Base-by-base conservation (phyloP, 371 early-diverging fungal genomes). In the Mucor velutinosus region DNA sequence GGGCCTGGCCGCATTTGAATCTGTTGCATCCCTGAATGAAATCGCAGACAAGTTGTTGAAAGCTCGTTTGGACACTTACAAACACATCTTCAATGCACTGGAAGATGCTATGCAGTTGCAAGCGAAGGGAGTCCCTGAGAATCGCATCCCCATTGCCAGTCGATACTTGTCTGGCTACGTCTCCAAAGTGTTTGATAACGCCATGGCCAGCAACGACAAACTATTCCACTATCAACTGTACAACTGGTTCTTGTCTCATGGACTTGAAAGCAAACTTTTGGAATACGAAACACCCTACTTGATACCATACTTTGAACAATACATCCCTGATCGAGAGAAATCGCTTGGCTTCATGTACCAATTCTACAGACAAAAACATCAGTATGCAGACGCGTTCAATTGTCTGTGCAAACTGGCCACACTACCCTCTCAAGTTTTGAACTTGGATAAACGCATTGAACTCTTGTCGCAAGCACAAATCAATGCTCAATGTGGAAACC, bases 171-270 rank as follows among this genome's bases (percentile, higher is more conserved):
- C 41, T 2, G 17, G 39, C 5, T 63, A 66, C 56, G 15, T 33
- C 7, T 57, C 56, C 29, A 68, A 72, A 21, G 80, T 86, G 32
- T 76, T 89, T 8, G 58, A 71, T 12, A 65, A 67, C 25, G 80
- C 85, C 2, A 60, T 90, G 15, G 19, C 71, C 11, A 76, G 76
- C 5, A 64, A 79, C 33, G 94, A 94, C 62, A 67, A 77, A 17
- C 72, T 89, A 15, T 93, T 94, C 79, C 92, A 93, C 56, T 87
- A 81, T 60, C 76, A 70, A 23, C 70, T 94, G 2, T 94, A 91
- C 66, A 81, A 87, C 39, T 93, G 92, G 92, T 81, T 87, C 58
- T 70, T 91, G 55, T 69, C 73, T 19, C 72, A 75, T 19, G 73
- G 69, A 23, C 66, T 74, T 66, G 65, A 66, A n/a, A 58, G 65